Evolutionary conservation across 2,329 filamentous ascomycete species (phyloP).

Genomic region (Apiospora pterosperma): DNA sequence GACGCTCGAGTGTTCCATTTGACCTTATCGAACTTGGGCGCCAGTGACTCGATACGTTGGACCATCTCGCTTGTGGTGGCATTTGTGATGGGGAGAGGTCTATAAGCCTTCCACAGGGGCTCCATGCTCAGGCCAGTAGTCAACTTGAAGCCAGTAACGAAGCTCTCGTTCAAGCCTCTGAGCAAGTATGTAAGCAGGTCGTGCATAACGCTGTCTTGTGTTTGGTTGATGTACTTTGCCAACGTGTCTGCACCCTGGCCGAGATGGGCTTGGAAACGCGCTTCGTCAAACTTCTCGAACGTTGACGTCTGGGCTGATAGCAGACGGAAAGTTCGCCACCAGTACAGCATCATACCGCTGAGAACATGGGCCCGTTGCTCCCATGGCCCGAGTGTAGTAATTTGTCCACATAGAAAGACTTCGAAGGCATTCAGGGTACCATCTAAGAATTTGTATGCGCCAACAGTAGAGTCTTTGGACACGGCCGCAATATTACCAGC

Average conservation of each 20-base stretch:
- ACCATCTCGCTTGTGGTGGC: slow-evolving; percentile 42
- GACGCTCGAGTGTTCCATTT: slow-evolving; percentile 55
- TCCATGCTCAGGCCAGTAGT: slow-evolving; percentile 79
- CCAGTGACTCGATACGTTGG: slow-evolving; percentile 52
- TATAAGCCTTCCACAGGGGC: slow-evolving; percentile 68
- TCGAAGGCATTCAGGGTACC: slow-evolving; percentile 39
- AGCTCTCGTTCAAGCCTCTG: slow-evolving; percentile 48
- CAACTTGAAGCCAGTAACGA: slow-evolving; percentile 68
- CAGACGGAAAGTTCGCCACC: slow-evolving; percentile 50
- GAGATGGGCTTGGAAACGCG: slow-evolving; percentile 61
- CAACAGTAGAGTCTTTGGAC: slow-evolving; percentile 58
- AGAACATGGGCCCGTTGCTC: slow-evolving; percentile 32
- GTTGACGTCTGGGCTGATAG: slow-evolving; percentile 30
- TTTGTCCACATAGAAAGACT: slow-evolving; percentile 36
- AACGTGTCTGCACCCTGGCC: slow-evolving; percentile 45
- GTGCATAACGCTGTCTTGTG: slow-evolving; percentile 23
- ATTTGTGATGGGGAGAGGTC: slow-evolving; percentile 56
- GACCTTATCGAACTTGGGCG: slow-evolving; percentile 56
- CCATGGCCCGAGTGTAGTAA: slow-evolving; percentile 24
- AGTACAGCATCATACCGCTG: slow-evolving; percentile 45
- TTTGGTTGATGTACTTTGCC: slow-evolving; percentile 25
- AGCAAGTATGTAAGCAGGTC: slow-evolving; percentile 39
- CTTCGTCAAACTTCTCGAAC: slow-evolving; percentile 51
- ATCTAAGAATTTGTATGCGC: slow-evolving; percentile 48
- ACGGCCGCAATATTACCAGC: slow-evolving; percentile 52